Evolutionary conservation across 345 rosid species (phyloP).

Genomic region (Arabis hirsuta): DNA sequence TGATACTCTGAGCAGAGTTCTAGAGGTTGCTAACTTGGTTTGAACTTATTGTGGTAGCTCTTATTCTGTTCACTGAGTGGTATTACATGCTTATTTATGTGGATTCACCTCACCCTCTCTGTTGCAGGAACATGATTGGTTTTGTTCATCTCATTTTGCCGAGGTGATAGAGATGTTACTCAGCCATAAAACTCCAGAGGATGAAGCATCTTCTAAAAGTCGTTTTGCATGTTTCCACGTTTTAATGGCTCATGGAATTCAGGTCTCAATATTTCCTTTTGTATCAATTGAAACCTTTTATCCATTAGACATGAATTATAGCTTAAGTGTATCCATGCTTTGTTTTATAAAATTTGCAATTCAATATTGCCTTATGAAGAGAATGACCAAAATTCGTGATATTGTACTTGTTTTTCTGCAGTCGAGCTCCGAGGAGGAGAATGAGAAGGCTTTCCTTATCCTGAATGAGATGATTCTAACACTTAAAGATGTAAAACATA

Average conservation of each 20-base stretch:
- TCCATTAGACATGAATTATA: conserved; percentile 4
- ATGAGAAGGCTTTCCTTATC: conserved; percentile 76
- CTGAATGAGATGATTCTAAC: conserved; percentile 87
- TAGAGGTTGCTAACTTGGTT: conserved; percentile 58
- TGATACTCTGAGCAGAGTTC: conserved; percentile 63
- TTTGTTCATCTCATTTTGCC: conserved; percentile 63
- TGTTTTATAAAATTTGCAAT: neutral
- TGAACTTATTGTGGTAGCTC: conserved; percentile 13
- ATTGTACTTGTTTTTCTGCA: conserved; percentile 46
- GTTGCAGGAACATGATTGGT: conserved; percentile 76
- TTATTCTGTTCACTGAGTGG: conserved; percentile 15
- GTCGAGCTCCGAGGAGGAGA: conserved; percentile 70
- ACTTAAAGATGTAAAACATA: conserved; percentile 80
- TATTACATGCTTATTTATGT: conserved; percentile 25
- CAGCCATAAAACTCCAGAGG: conserved; percentile 59
- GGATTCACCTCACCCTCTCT: conserved; percentile 32
- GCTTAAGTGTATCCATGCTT: neutral
- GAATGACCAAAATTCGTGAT: conserved; percentile 22
- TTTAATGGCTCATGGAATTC: conserved; percentile 68
- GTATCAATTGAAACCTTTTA: conserved; percentile 20
- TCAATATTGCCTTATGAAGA: neutral
- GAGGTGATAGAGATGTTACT: conserved; percentile 79
- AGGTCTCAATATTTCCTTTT: conserved; percentile 52
- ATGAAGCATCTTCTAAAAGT: conserved; percentile 55
- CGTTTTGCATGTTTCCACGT: conserved; percentile 76